Evolutionary conservation across 768 basidiomycete species (phyloP).

Genomic region (Tylopilus sp.): DNA sequence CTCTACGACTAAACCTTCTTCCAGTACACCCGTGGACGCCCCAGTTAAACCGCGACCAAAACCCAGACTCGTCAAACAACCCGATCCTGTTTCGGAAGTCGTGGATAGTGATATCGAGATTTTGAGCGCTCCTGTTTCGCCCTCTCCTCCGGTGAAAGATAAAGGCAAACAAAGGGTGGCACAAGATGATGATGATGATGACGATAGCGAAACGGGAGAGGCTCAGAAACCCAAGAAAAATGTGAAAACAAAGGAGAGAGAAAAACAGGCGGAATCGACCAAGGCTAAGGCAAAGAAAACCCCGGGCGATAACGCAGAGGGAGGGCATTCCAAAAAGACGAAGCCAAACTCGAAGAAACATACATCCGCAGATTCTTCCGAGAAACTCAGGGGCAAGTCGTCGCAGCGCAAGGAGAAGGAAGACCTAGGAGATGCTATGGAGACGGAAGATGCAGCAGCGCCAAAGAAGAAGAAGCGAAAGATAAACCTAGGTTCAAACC

Average conservation of each 20-base stretch:
- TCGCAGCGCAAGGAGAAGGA: conserved; percentile 13
- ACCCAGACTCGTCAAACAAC: conserved; percentile 14
- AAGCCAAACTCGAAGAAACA: conserved; percentile 19
- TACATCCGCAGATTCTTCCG: conserved; percentile 18
- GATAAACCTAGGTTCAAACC: conserved; percentile 44
- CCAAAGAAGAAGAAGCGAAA: conserved; percentile 70
- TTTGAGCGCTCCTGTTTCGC: conserved; percentile 10
- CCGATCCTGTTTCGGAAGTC: conserved; percentile 14
- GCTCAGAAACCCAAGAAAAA: conserved; percentile 30
- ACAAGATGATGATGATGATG: conserved; percentile 15
- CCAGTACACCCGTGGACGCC: conserved; percentile 13
- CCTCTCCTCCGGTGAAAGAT: conserved; percentile 25
- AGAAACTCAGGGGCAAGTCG: conserved; percentile 19
- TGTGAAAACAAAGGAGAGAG: conserved; percentile 16
- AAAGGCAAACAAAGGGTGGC: conserved; percentile 40
- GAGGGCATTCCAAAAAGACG: conserved; percentile 15
- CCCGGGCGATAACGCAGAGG: conserved; percentile 16
- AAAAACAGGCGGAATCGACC: conserved; percentile 19
- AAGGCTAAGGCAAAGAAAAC: conserved; percentile 30
- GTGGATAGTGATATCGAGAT: conserved; percentile 34
- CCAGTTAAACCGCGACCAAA: conserved; percentile 25
- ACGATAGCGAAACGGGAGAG: conserved; percentile 18
- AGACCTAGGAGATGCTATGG: conserved; percentile 16
- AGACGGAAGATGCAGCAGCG: conserved; percentile 26
- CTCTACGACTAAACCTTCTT: conserved; percentile 18